phyloP scores from a whole-genome alignment of 2,329 filamentous ascomycete genomes.

The Clonostachys sp. region DNA sequence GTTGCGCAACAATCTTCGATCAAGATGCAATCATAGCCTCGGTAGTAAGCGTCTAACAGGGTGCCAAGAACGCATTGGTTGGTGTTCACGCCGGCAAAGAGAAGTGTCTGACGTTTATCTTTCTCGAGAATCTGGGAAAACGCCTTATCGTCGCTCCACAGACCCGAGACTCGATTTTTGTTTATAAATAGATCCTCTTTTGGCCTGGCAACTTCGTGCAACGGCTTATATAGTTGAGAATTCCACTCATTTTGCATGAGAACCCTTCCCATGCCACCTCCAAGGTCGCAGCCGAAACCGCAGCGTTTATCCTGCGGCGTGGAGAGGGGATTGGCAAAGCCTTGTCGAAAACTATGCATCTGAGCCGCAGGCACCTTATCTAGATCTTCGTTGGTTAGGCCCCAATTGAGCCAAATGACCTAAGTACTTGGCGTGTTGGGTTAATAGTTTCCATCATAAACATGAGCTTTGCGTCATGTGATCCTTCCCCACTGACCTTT shows the following conservation, averaged over 20 bases:
- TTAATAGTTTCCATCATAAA: too few species aligned
- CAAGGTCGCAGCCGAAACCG: neutral
- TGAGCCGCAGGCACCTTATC: neutral
- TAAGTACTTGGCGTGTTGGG: too few species aligned
- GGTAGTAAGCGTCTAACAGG: neutral
- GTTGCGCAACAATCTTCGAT: too few species aligned
- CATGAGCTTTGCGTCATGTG: too few species aligned
- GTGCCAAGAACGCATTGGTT: neutral
- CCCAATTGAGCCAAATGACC: neutral
- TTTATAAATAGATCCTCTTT: neutral
- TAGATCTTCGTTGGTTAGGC: neutral
- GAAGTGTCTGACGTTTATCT: neutral
- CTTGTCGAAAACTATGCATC: neutral
- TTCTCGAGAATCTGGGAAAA: neutral
- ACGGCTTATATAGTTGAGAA: neutral
- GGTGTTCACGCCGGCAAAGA: neutral
- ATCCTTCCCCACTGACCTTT: too few species aligned
- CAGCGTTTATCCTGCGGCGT: too few species aligned
- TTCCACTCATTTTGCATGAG: neutral
- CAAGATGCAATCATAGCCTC: neutral
- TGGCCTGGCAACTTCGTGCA: neutral
- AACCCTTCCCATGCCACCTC: neutral
- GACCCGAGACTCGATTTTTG: neutral
- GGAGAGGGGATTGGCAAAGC: too few species aligned
- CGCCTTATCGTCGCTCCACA: neutral